Conservation (phyloP, 495 filamentous ascomycete genomes). For the Pyronema omphalodes region DNA sequence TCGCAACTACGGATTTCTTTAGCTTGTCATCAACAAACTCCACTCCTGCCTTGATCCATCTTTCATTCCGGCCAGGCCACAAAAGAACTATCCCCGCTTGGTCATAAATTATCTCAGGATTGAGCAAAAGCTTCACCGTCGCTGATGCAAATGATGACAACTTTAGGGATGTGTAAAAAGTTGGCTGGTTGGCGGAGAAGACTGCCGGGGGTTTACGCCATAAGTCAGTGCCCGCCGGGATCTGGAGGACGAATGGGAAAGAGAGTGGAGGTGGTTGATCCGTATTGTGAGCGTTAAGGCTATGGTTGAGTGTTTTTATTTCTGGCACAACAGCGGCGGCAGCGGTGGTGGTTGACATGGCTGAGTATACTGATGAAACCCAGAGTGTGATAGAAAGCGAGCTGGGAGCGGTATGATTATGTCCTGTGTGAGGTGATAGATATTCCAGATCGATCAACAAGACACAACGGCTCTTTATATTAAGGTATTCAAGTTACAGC, state of each 20-base stretch:
- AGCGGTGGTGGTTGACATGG: not conserved
- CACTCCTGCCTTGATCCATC: not conserved
- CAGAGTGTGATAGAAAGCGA: too few species aligned
- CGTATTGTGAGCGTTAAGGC: not conserved
- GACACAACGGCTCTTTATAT: too few species aligned
- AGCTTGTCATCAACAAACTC: not conserved
- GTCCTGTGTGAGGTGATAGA: too few species aligned
- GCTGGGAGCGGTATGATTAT: too few species aligned
- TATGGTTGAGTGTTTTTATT: not conserved
- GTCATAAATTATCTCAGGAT: not conserved
- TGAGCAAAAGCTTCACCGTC: not conserved
- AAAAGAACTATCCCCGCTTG: not conserved
- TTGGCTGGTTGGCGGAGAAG: not conserved
- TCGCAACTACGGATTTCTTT: not conserved
- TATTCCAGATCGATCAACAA: too few species aligned
- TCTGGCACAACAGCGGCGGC: not conserved
- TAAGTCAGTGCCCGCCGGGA: not conserved
- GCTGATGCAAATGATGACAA: not conserved
- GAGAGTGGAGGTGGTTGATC: not conserved
- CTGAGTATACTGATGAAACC: not conserved
- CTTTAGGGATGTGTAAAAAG: not conserved
- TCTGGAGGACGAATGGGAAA: not conserved
- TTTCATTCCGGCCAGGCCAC: not conserved
- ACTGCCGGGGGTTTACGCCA: not conserved
- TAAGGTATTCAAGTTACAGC: too few species aligned